Evolutionary conservation across 2,329 filamentous ascomycete genomes (phyloP).

Genomic region (Gnomoniopsis smithogilvyi): DNA sequence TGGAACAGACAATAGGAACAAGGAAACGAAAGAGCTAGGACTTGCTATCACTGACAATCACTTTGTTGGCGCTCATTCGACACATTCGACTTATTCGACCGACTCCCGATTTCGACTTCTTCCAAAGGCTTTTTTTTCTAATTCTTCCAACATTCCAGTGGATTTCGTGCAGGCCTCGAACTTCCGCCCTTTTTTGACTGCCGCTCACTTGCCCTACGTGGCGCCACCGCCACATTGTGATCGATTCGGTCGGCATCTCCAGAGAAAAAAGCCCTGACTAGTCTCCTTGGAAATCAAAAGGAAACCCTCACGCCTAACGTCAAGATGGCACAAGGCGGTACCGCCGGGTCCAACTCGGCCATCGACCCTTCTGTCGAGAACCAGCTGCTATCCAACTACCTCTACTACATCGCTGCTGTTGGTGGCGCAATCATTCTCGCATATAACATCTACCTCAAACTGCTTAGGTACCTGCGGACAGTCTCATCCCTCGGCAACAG

Average conservation of each 20-base stretch:
- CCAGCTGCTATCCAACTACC: slow-evolving; percentile 55
- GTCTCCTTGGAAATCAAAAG: background rate
- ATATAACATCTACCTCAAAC: slow-evolving; percentile 61
- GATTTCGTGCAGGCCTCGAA: slow-evolving; percentile 18
- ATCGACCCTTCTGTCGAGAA: slow-evolving; percentile 41
- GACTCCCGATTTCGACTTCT: background rate
- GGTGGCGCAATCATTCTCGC: slow-evolving; percentile 61
- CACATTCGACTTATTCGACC: background rate
- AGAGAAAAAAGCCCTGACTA: background rate
- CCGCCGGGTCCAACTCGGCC: slow-evolving; percentile 25
- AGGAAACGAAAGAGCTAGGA: slow-evolving; percentile 2
- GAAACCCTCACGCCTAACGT: background rate
- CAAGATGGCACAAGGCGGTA: slow-evolving; percentile 9
- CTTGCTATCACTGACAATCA: slow-evolving; percentile 1
- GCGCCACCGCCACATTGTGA: too few species aligned
- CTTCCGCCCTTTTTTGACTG: slow-evolving; percentile 9
- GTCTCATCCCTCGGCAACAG: slow-evolving; percentile 76
- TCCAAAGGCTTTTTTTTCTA: background rate
- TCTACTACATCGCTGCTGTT: slow-evolving; percentile 61
- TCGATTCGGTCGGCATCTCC: background rate
- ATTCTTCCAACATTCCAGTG: slow-evolving; percentile 9
- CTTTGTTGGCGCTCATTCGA: slow-evolving; percentile 1
- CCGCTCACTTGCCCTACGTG: background rate
- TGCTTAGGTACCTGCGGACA: slow-evolving; percentile 67
- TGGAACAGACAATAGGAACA: background rate